Evolutionary conservation across 169 alveolate species (phyloP), one percentile per base, ranked within the genome.

Genomic region (Cryptosporidium baileyi): DNA sequence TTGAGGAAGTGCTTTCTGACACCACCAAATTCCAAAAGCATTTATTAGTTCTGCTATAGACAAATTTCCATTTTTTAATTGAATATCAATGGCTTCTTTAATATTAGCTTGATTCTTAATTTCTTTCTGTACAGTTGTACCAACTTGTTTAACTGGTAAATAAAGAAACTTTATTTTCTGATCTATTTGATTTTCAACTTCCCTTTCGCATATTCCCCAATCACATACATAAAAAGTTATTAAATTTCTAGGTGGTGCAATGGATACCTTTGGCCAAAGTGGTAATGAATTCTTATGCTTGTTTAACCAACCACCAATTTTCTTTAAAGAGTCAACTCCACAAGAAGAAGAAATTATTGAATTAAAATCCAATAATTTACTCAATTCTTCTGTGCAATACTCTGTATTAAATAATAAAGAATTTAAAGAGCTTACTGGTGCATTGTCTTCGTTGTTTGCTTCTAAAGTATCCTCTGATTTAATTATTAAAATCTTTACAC

Each of bases 1-100:
- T 47, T 74, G 85, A 41, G 85, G 85, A 19, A 74, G 67, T 6
- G 85, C 85, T 6, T 74, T 74, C 38, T 74, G 85, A 8, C 85
- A 74, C 85, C 85, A 74, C 85, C 85, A 74, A 54, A 74, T 74
- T 17, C 74, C 57, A 2, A 74, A 17, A 8, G 65, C 43, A 24
- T 74, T 51, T 49, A 74, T 17, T 15, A 57, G 26, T 17, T 74
- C 85, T 11, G 60, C 60, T 24, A 22, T 74, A 15, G 65, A 51
- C 34, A 74, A 52, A 26, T 57, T 54, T 36, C 57, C 67, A 3
- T 40, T 38, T 15, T 61, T 15, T 11, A 54, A 22, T 9, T 74
- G 63, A 13, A 22, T 57, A 11, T 74, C 85, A 2, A 74, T 40
- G 5, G 67, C 47, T 22, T 15, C 28, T 19, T 51, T 74, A 26